Evolutionary conservation across 805 yeast species (phyloP).

Genomic region (Ascoidea tarda): DNA sequence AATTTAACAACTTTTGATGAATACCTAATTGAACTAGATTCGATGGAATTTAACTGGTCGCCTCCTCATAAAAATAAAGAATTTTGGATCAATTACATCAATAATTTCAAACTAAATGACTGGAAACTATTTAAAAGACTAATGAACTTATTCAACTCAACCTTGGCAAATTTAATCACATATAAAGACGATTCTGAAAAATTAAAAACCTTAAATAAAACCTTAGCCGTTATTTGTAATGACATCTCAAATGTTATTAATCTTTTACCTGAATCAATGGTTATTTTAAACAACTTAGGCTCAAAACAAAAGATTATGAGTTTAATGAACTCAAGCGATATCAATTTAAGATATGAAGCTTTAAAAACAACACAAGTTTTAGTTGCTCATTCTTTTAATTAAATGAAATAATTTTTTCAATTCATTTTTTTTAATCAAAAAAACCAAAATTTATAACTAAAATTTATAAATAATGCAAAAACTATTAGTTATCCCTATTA

Average conservation of each 20-base stretch:
- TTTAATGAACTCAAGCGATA: slow-evolving; percentile 63
- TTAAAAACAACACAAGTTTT: slow-evolving; percentile 88
- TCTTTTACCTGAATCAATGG: slow-evolving; percentile 46
- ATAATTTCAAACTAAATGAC: slow-evolving; percentile 60
- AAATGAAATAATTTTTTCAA: too few relatives aligned
- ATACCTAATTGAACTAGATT: slow-evolving; percentile 70
- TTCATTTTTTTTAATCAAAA: too few relatives aligned
- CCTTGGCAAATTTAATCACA: slow-evolving; percentile 21
- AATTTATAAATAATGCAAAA: too few relatives aligned
- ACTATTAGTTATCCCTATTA: too few relatives aligned
- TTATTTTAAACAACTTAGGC: slow-evolving; percentile 37
- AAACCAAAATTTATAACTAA: too few relatives aligned
- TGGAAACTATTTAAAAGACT: slow-evolving; percentile 61
- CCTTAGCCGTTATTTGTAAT: slow-evolving; percentile 48
- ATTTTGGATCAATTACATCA: slow-evolving; percentile 80
- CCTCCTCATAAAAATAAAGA: slow-evolving; percentile 85
- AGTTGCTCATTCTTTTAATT: slow-evolving; percentile 50
- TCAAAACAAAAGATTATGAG: slow-evolving; percentile 76
- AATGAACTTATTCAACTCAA: slow-evolving; percentile 21
- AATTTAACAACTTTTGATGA: slow-evolving; percentile 87
- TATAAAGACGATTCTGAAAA: slow-evolving; percentile 17
- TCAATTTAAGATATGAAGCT: slow-evolving; percentile 90
- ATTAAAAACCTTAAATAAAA: slow-evolving; percentile 16
- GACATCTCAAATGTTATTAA: slow-evolving; percentile 52
- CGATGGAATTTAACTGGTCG: slow-evolving; percentile 70